phyloP scores from a whole-genome alignment of 495 filamentous ascomycete genomes.

The Sabuloglossum arenarium region DNA sequence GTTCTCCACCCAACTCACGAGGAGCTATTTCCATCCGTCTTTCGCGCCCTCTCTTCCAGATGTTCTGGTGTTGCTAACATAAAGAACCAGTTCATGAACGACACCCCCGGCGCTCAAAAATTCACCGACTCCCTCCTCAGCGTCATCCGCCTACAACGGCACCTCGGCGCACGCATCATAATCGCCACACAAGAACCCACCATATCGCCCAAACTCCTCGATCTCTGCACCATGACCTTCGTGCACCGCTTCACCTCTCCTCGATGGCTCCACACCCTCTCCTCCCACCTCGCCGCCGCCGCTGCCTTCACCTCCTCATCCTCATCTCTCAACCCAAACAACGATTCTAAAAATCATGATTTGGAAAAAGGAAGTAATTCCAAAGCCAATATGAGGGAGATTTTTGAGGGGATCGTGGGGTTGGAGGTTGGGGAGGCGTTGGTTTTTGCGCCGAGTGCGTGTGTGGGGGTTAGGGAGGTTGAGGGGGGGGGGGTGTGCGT shows the following conservation, averaged over 20 bases:
- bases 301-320: no score
- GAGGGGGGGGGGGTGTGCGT: neutral
- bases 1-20: no score
- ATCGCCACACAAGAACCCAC: slow-evolving; percentile 70
- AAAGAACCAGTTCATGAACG: slow-evolving; percentile 3
- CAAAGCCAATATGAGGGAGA: neutral
- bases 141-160: slow-evolving; percentile 45
- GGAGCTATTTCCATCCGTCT: neutral
- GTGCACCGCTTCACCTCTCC: slow-evolving; percentile 58
- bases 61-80: no score
- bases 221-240: slow-evolving; percentile 50
- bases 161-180: slow-evolving; percentile 40
- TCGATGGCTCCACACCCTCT: slow-evolving; percentile 40
- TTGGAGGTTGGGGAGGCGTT: slow-evolving; percentile 13
- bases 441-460: slow-evolving; percentile 12
- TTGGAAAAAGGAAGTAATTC: no score
- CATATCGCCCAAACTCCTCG: slow-evolving; percentile 43
- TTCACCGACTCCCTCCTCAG: slow-evolving; percentile 1
- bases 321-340: no score
- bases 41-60: neutral
- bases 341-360: no score
- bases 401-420: slow-evolving; percentile 11
- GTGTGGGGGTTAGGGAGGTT: neutral
- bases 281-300: slow-evolving; percentile 33
- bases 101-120: neutral